Conservation (phyloP, 164 flowering plant genomes). For the Sextonia rubra region DNA sequence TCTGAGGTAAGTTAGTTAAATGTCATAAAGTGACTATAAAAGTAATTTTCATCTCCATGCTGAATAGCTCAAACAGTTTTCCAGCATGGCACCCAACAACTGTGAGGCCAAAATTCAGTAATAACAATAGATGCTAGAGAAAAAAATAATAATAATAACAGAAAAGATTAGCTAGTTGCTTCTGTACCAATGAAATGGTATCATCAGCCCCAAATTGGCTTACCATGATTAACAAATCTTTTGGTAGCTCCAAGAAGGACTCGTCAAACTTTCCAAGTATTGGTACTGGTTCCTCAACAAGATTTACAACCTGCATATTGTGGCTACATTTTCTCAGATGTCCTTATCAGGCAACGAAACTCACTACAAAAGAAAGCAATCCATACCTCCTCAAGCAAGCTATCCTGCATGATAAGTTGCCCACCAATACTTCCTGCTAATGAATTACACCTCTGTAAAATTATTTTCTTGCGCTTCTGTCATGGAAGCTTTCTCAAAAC, state of each 20-base stretch:
- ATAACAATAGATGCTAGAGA: background rate
- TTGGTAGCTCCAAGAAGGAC: slow-evolving; percentile 84
- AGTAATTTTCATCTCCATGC: background rate
- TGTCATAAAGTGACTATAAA: background rate
- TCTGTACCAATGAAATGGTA: background rate
- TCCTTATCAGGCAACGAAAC: background rate
- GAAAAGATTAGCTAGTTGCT: background rate
- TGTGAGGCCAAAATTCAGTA: too few relatives aligned
- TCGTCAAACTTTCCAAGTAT: slow-evolving; percentile 77
- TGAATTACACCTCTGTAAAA: slow-evolving; percentile 44
- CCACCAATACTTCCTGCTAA: slow-evolving; percentile 72
- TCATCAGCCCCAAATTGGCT: slow-evolving; percentile 12
- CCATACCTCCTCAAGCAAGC: slow-evolving; percentile 72
- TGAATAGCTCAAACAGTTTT: background rate
- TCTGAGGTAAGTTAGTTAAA: background rate
- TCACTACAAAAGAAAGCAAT: background rate
- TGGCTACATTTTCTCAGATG: background rate
- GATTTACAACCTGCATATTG: slow-evolving; percentile 72
- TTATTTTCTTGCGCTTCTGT: slow-evolving; percentile 70
- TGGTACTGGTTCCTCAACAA: slow-evolving; percentile 89
- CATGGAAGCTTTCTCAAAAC: slow-evolving; percentile 7
- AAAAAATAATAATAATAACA: too few relatives aligned
- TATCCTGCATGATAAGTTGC: slow-evolving; percentile 32
- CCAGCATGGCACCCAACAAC: too few relatives aligned
- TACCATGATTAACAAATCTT: slow-evolving; percentile 82